Evolutionary conservation across 2,329 filamentous ascomycete species (phyloP).

Genomic region (Sporothrix protearum): DNA sequence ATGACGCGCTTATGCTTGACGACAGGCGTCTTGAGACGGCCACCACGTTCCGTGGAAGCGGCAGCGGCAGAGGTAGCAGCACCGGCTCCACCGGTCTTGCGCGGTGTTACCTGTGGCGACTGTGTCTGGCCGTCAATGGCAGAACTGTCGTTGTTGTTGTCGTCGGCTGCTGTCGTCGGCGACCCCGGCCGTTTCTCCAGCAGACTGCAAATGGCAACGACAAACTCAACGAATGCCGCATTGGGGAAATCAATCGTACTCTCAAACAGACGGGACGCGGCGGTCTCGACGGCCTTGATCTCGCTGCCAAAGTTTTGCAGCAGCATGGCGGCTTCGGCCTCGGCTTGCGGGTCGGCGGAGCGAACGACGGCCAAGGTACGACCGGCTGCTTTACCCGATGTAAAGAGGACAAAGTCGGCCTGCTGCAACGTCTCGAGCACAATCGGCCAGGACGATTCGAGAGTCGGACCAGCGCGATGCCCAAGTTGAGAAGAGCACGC

Average conservation of each 20-base stretch:
- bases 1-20: conserved; percentile 42
- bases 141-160: neutral
- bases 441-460: conserved; percentile 83
- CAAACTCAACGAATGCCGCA: conserved; percentile 70
- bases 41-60: neutral
- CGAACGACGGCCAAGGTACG: conserved; percentile 49
- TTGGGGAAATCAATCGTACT: conserved; percentile 90
- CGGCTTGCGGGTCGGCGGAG: conserved; percentile 46
- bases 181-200: conserved; percentile 46
- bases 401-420: conserved; percentile 80
- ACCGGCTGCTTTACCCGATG: conserved; percentile 54
- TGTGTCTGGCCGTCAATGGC: conserved; percentile 32
- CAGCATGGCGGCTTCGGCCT: conserved; percentile 49
- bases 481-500: conserved; percentile 86
- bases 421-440: conserved; percentile 89
- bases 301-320: conserved; percentile 72
- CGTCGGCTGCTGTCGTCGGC: neutral
- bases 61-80: too few relatives aligned
- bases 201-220: conserved; percentile 70
- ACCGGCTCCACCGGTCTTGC: neutral
- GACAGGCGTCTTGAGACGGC: conserved; percentile 38
- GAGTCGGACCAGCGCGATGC: conserved; percentile 84
- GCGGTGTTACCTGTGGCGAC: conserved; percentile 32
- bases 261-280: conserved; percentile 80
- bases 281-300: conserved; percentile 82